Evolutionary conservation across 2,329 filamentous ascomycete species (phyloP).

Genomic region (Amphichorda felina): DNA sequence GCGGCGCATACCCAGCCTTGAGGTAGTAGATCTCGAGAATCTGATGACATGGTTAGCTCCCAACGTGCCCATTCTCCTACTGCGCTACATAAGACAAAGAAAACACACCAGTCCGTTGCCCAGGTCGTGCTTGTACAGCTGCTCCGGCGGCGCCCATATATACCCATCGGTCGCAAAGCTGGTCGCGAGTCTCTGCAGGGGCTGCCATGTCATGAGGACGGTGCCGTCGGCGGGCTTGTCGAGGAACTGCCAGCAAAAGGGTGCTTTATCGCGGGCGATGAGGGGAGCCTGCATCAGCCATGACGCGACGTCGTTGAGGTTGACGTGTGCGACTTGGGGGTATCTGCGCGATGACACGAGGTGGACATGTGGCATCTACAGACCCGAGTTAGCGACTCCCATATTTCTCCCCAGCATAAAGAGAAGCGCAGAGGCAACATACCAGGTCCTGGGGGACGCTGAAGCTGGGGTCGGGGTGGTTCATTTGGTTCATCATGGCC

Average conservation of each 20-base stretch:
- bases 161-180: slow-evolving; percentile 87
- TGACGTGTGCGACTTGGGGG: slow-evolving; percentile 58
- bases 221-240: slow-evolving; percentile 72
- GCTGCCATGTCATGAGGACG: slow-evolving; percentile 82
- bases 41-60: no score
- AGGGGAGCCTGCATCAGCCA: slow-evolving; percentile 77
- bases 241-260: slow-evolving; percentile 91
- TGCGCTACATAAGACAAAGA: background rate
- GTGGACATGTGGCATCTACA: slow-evolving; percentile 76
- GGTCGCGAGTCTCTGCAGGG: slow-evolving; percentile 54
- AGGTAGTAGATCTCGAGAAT: slow-evolving; percentile 83
- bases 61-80: no score
- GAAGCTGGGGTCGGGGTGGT: slow-evolving; percentile 28
- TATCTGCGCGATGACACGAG: slow-evolving; percentile 77
- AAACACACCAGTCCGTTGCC: slow-evolving; percentile 44
- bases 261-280: slow-evolving; percentile 70
- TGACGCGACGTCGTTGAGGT: slow-evolving; percentile 66
- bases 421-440: slow-evolving; percentile 8
- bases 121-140: slow-evolving; percentile 61
- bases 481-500: no score
- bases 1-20: slow-evolving; percentile 66
- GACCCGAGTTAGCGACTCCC: background rate
- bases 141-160: slow-evolving; percentile 77
- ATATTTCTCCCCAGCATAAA: background rate
- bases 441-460: slow-evolving; percentile 30